phyloP scores from a whole-genome alignment of 768 basidiomycete species.

The Rhizopogon vinicolor region DNA sequence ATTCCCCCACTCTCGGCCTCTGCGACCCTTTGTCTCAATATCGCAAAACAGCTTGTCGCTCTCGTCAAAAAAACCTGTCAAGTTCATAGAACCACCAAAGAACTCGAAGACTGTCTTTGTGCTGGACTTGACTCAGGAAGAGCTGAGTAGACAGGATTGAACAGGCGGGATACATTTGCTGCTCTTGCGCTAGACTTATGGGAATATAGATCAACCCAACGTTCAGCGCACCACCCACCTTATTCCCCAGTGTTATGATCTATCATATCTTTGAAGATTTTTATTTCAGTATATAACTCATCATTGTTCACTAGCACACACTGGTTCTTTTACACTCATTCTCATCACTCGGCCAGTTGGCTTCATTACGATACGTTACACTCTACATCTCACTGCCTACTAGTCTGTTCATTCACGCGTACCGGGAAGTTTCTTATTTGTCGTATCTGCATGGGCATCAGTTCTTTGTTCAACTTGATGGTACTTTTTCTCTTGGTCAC shows the following conservation, averaged over 20 bases:
- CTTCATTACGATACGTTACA: neutral
- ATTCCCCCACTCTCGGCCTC: constrained; percentile 70
- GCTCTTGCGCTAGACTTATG: neutral
- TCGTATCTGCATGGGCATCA: neutral
- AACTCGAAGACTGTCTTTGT: constrained; percentile 67
- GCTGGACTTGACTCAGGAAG: constrained; percentile 79
- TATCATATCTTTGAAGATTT: neutral
- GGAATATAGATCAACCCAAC: neutral
- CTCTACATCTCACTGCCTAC: neutral
- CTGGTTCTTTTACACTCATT: neutral
- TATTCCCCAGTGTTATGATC: neutral
- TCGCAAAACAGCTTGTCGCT: constrained; percentile 16
- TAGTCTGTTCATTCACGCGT: neutral
- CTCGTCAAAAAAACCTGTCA: constrained; percentile 47
- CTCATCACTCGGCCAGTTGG: neutral
- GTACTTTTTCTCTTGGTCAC: too few species aligned
- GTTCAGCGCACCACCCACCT: neutral
- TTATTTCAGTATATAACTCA: constrained; percentile 1
- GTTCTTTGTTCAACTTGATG: too few species aligned
- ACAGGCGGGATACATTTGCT: neutral
- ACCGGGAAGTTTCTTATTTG: neutral
- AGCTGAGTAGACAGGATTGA: constrained; percentile 68
- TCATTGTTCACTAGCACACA: neutral
- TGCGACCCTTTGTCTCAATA: constrained; percentile 75
- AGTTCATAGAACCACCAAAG: constrained; percentile 77